Conservation (phyloP, 495 filamentous ascomycete genomes). For the Xylaria cubensis region DNA sequence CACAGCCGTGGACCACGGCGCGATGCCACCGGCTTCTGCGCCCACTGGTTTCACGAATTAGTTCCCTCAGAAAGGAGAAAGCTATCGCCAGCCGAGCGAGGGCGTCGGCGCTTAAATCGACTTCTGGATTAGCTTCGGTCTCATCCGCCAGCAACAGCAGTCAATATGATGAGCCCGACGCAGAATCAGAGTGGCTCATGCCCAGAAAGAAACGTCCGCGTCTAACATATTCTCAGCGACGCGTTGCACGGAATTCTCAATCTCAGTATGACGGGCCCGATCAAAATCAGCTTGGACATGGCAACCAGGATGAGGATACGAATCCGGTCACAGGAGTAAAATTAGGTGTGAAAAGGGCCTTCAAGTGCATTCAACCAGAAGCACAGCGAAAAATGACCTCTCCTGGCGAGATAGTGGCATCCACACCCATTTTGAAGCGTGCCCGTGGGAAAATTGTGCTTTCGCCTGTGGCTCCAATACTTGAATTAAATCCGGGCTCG, state of each 20-base stretch:
- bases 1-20: constrained; percentile 60
- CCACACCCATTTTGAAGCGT: constrained; percentile 38
- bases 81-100: background rate
- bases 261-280: background rate
- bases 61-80: constrained; percentile 54
- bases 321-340: constrained; percentile 10
- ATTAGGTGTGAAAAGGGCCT: constrained; percentile 20
- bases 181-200: constrained; percentile 34
- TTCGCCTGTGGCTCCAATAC: constrained; percentile 23
- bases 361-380: constrained; percentile 15
- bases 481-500: constrained; percentile 1
- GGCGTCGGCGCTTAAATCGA: background rate
- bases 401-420: constrained; percentile 36
- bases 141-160: constrained; percentile 18
- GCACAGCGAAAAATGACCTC: constrained; percentile 9
- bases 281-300: constrained; percentile 7
- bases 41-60: constrained; percentile 59
- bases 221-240: constrained; percentile 39
- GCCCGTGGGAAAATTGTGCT: constrained; percentile 32
- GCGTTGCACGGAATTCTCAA: constrained; percentile 2
- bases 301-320: constrained; percentile 15
- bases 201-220: constrained; percentile 37
- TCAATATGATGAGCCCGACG: background rate
- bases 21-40: constrained; percentile 63
- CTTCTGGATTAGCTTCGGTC: constrained; percentile 4